phyloP scores from a whole-genome alignment of 805 yeast species.

The Saccharomycopsis babjevae region DNA sequence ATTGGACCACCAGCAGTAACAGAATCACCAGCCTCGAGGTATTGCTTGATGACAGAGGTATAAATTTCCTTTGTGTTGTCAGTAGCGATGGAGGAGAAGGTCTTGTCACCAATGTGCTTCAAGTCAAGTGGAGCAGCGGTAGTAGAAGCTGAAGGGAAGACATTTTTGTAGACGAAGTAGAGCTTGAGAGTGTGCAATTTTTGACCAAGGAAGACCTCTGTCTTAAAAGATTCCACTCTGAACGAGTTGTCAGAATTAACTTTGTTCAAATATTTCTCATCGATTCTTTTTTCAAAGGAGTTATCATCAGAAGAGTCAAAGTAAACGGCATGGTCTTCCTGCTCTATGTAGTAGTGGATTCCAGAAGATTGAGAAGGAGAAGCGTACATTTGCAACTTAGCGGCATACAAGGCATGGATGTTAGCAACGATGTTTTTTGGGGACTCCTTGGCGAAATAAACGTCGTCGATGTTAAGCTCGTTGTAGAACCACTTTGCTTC shows the following conservation, averaged over 20 bases:
- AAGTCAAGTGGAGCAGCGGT: conserved; percentile 39
- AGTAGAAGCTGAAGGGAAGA: conserved; percentile 30
- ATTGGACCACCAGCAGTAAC: conserved; percentile 80
- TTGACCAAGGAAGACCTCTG: conserved; percentile 24
- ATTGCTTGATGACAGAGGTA: conserved; percentile 58
- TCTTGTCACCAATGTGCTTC: conserved; percentile 62
- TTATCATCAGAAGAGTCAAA: conserved; percentile 64
- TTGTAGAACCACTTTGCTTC: conserved; percentile 90
- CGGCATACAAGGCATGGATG: conserved; percentile 81
- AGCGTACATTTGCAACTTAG: conserved; percentile 84
- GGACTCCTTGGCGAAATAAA: conserved; percentile 79
- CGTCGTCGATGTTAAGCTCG: conserved; percentile 80
- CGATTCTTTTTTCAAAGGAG: conserved; percentile 65
- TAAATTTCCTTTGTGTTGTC: conserved; percentile 71
- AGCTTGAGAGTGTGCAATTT: conserved; percentile 47
- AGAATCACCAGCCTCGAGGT: conserved; percentile 61
- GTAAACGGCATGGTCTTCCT: conserved; percentile 81
- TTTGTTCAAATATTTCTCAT: conserved; percentile 63
- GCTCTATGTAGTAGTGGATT: conserved; percentile 71
- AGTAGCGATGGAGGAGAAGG: conserved; percentile 70
- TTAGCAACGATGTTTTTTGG: conserved; percentile 73
- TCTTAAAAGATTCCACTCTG: conserved; percentile 66
- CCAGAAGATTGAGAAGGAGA: conserved; percentile 45
- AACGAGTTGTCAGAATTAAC: conserved; percentile 35
- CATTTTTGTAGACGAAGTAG: conserved; percentile 75